These are phyloP conservation scores for Triticum aestivum DNA, from an alignment of 176 grass and related monocot species.

Conservation along the genomic window IWGSC_CS_RefSeq_v2.1 NC_057800.1:480875533-480876032, in stretches of 20 bases:
- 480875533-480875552: not conserved
- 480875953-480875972: not conserved
- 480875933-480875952: not conserved
- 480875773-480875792: not conserved
- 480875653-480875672: not conserved
- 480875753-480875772: not conserved
- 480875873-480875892: not conserved
- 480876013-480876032: not conserved
- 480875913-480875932: not conserved
- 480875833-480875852: not conserved
- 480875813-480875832: constrained; percentile 4
- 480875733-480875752: not conserved
- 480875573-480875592: not conserved
- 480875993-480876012: not conserved
- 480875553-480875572: not conserved
- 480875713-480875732: not conserved
- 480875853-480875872: not conserved
- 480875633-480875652: constrained; percentile 84
- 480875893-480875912: not conserved
- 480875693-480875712: not conserved
- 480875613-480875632: constrained; percentile 88
- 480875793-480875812: not conserved
- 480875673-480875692: not conserved
- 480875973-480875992: not conserved
- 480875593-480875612: constrained; percentile 63